Evolutionary conservation across 106 monocot genomes (phyloP).

Genomic region (Dioscorea zingiberensis): DNA sequence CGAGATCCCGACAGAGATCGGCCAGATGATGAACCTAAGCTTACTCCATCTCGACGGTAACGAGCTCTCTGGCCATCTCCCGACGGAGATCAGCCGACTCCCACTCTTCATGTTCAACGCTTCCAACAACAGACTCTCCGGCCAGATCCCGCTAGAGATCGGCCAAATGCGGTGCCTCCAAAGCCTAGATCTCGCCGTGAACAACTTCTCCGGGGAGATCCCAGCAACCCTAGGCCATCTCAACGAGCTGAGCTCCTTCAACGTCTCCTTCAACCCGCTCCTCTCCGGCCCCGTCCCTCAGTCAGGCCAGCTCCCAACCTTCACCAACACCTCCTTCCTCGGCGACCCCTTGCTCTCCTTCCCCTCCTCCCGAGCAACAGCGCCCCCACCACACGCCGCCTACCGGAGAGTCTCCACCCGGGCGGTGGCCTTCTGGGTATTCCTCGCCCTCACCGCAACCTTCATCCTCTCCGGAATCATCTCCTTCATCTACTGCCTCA

Average conservation of each 20-base stretch:
- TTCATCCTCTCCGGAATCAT: conserved; percentile 19
- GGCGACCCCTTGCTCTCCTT: conserved; percentile 57
- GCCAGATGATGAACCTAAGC: conserved; percentile 38
- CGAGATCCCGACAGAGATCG: conserved; percentile 52
- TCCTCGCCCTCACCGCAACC: conserved; percentile 24
- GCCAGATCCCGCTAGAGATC: conserved; percentile 49
- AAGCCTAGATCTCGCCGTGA: conserved; percentile 53
- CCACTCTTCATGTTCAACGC: conserved; percentile 55
- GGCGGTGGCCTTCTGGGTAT: conserved; percentile 29
- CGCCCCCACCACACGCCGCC: too few relatives aligned
- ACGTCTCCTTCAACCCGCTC: conserved; percentile 67
- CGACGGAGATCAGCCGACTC: conserved; percentile 25
- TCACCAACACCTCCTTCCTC: conserved; percentile 55
- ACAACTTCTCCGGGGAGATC: conserved; percentile 69
- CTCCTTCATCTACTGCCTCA: conserved; percentile 17
- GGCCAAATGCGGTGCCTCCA: conserved; percentile 38
- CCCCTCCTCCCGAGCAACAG: not conserved
- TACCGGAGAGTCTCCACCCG: not conserved
- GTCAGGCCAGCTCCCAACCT: conserved; percentile 50
- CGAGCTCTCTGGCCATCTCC: conserved; percentile 39
- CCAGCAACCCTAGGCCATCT: conserved; percentile 40
- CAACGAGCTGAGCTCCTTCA: conserved; percentile 46
- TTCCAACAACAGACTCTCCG: conserved; percentile 52
- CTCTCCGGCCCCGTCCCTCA: conserved; percentile 43
- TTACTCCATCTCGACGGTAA: conserved; percentile 52